phyloP scores from a whole-genome alignment of 495 filamentous ascomycete genomes.

The Aspergillus asperescens region DNA sequence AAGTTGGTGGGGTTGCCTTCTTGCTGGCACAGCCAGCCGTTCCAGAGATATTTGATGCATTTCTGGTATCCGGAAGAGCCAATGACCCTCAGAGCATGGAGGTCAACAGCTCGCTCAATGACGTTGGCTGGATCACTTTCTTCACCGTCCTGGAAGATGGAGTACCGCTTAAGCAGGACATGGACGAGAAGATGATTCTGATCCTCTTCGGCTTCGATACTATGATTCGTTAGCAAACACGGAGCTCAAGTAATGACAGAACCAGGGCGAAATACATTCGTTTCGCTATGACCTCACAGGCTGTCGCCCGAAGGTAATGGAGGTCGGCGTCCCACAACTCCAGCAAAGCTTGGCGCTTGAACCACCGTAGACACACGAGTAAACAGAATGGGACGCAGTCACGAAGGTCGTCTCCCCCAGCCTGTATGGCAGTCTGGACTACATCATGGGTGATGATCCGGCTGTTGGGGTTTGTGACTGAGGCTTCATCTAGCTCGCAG shows the following conservation, averaged over 20 bases:
- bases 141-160: conserved; percentile 65
- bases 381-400: conserved; percentile 82
- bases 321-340: conserved; percentile 92
- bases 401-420: conserved; percentile 68
- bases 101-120: conserved; percentile 85
- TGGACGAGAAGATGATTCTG: conserved; percentile 69
- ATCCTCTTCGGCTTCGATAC: conserved; percentile 79
- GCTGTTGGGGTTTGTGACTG: conserved; percentile 73
- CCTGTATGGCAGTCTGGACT: conserved; percentile 68
- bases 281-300: conserved; percentile 97
- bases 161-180: conserved; percentile 87
- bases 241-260: no score
- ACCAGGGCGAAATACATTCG: conserved; percentile 49
- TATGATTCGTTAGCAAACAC: conserved; percentile 23
- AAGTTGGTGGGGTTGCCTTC: conserved; percentile 82
- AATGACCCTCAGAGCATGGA: conserved; percentile 83
- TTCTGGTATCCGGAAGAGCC: conserved; percentile 92
- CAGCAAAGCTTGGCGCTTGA: conserved; percentile 67
- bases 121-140: conserved; percentile 75
- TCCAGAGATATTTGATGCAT: conserved; percentile 88
- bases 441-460: conserved; percentile 76
- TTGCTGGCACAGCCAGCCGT: conserved; percentile 93
- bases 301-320: conserved; percentile 68
- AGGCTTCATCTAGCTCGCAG: conserved; percentile 71
- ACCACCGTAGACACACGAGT: conserved; percentile 87